These are phyloP conservation scores for Pontederia paniculata DNA, from an alignment of 176 grass and related monocot species.

Conservation along the genomic window DNA sequence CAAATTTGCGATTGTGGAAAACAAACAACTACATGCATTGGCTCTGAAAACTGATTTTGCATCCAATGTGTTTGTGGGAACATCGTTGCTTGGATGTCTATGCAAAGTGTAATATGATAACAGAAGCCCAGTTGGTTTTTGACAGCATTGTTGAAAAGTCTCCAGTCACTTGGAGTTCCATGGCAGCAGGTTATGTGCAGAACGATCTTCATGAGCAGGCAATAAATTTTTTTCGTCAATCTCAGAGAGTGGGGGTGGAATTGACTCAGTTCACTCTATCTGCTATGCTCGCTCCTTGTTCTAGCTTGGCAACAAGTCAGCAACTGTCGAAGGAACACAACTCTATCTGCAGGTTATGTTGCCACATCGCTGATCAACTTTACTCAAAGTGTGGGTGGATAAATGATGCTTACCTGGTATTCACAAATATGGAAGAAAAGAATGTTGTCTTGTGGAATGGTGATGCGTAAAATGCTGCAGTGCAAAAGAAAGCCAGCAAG, in stretches of 20 bases:
- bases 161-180: constrained; percentile 53
- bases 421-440: constrained; percentile 30
- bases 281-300: constrained; percentile 41
- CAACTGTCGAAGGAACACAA: constrained; percentile 44
- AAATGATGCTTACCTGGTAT: constrained; percentile 40
- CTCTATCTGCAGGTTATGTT: constrained; percentile 43
- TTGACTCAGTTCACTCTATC: constrained; percentile 55
- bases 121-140: constrained; percentile 38
- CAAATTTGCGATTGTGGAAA: constrained; percentile 34
- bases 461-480: no score
- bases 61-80: constrained; percentile 49
- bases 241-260: constrained; percentile 29
- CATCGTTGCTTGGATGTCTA: constrained; percentile 56
- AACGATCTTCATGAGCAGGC: constrained; percentile 51
- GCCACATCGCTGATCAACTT: constrained; percentile 45
- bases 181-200: constrained; percentile 50
- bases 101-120: constrained; percentile 51
- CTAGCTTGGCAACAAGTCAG: constrained; percentile 39
- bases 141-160: constrained; percentile 50
- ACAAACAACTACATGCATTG: constrained; percentile 43
- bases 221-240: constrained; percentile 25
- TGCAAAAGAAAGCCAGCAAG: no score
- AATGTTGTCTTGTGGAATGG: constrained; percentile 57
- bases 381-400: constrained; percentile 53
- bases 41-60: constrained; percentile 36